Evolutionary conservation across 1,284 basidiomycete species (phyloP), one percentile per base, ranked within the genome.

Genomic region (Kalmanozyma brasiliensis): DNA sequence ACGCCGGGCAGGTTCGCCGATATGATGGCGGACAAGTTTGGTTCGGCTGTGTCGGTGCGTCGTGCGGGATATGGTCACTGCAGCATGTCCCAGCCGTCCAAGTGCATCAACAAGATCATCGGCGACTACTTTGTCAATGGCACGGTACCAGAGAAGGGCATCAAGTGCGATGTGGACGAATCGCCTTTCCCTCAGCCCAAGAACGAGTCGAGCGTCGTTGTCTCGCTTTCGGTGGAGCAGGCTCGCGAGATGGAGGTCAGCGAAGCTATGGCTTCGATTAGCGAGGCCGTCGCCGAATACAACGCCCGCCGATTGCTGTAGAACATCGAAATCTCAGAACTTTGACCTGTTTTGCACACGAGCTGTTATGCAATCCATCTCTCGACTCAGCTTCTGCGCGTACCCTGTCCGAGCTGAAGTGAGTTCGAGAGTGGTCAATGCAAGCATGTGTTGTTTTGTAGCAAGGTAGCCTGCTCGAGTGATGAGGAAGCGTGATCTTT

Each of bases 51-150:
- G 2, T 61, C 60, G 44, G 60, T 75, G 30, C 61, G 49, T 9
- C 46, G 66, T 17, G 46, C 49, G 9, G 70, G 66, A 11, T 73
- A 70, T 49, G 73, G 73, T 2, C 73, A 75, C 59, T 73, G 70
- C 61, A 70, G 66, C 24, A 45, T 56, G 37, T 58, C 58, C 19
- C 62, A 62, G 53, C 58, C 62, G 8, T 60, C 55, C 46, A 63
- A 66, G 51, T 75, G 73, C 45, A 64, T 64, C 52, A 47, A 63
- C 56, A 58, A 66, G 51, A 61, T 69, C 22, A 41, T 75, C 11
- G 38, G 52, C 32, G 59, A 73, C 30, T 75, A 73, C 59, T 73
- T 70, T 61, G 53, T 75, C 35, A 37, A 65, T 30, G 73, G 73
- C 24, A 69, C 37, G 6, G 62, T 75, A 10, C 70, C 73, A 2